Conservation (phyloP, 192 early-diverging fungal genomes). For the Spinellus fusiger region DNA sequence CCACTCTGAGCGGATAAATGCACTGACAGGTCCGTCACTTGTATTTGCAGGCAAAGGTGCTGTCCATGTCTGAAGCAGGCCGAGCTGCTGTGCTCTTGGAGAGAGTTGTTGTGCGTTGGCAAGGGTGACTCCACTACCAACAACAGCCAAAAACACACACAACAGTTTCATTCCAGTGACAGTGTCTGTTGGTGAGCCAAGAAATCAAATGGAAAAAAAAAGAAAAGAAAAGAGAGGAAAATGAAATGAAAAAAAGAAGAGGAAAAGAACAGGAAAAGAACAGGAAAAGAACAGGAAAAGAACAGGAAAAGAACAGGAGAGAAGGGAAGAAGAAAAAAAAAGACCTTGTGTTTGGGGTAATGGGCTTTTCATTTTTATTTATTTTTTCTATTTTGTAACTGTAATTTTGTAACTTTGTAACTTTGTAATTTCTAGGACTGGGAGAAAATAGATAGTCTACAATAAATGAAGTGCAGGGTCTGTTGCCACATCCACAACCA, state of each 20-base stretch:
- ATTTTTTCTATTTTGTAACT: neutral
- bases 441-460: too few species aligned
- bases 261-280: neutral
- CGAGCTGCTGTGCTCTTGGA: neutral
- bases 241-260: neutral
- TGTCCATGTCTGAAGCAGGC: conserved; percentile 32
- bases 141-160: neutral
- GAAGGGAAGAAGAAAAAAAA: conserved; percentile 3
- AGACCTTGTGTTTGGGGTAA: neutral
- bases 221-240: neutral
- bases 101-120: neutral
- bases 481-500: too few species aligned
- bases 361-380: neutral
- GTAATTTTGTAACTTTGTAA: neutral
- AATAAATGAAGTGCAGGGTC: too few species aligned
- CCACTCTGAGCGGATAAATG: neutral
- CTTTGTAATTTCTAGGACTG: too few species aligned
- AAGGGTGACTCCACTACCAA: neutral
- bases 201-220: too few species aligned
- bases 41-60: conserved; percentile 31
- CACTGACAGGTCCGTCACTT: neutral
- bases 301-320: neutral
- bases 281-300: neutral
- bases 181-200: too few species aligned
- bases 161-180: neutral